Conservation (phyloP, 192 early-diverging fungal genomes). For the Lunasporangiospora selenospora region DNA sequence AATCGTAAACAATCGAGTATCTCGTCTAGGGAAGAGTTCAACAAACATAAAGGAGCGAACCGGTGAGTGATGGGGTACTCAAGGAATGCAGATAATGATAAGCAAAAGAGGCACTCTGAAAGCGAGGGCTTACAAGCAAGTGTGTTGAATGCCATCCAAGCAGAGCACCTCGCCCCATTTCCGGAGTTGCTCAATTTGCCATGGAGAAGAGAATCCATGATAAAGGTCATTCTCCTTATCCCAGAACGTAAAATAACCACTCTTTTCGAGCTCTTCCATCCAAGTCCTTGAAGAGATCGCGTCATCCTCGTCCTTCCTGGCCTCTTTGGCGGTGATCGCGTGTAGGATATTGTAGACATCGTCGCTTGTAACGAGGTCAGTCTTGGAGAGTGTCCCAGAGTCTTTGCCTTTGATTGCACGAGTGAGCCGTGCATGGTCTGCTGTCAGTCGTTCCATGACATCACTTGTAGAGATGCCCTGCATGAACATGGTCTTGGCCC, state of each 20-base stretch:
- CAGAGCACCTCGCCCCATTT: neutral
- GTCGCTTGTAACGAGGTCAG: neutral
- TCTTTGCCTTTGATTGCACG: too few species aligned
- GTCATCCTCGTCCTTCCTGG: neutral
- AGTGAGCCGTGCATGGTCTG: too few species aligned
- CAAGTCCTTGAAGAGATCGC: neutral
- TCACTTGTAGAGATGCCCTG: too few species aligned
- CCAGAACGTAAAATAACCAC: neutral
- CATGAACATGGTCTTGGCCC: too few species aligned
- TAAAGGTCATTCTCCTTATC: neutral
- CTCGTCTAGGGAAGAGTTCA: too few species aligned
- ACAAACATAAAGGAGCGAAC: too few species aligned
- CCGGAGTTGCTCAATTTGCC: constrained; percentile 8
- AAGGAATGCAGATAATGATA: neutral
- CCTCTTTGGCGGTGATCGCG: neutral
- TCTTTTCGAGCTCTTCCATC: neutral
- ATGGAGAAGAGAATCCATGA: constrained; percentile 9
- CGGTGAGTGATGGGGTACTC: too few species aligned
- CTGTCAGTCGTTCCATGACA: too few species aligned
- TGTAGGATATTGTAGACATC: constrained; percentile 2
- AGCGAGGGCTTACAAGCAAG: constrained; percentile 1
- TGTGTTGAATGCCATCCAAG: constrained; percentile 9
- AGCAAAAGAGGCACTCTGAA: neutral
- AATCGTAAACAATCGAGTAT: neutral
- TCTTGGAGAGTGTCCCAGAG: too few species aligned